Conservation (phyloP, 371 early-diverging fungal genomes). For the Mortierella polycephala region DNA sequence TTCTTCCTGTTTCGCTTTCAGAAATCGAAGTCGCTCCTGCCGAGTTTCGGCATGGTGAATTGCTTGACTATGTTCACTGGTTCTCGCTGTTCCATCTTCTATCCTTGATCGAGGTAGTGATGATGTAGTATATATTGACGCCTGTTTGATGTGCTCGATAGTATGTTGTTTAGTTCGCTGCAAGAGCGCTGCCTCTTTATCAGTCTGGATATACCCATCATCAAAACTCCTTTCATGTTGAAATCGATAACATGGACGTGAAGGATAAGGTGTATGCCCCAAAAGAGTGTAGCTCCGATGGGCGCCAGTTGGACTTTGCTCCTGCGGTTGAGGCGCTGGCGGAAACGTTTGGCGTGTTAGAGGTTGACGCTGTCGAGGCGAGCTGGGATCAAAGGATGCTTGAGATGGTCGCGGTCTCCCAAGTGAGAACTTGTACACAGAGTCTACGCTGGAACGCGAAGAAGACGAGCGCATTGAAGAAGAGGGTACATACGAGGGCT, state of each 20-base stretch:
- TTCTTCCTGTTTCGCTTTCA: conserved; percentile 27
- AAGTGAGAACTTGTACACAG: conserved; percentile 9
- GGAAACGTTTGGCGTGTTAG: neutral
- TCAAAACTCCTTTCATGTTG: neutral
- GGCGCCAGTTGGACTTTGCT: neutral
- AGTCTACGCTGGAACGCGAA: neutral
- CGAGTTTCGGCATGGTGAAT: neutral
- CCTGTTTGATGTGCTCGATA: neutral
- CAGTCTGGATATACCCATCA: neutral
- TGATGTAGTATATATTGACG: neutral
- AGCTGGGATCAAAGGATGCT: neutral
- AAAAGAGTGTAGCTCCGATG: neutral
- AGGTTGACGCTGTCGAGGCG: neutral
- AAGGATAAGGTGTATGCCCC: neutral
- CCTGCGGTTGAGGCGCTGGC: conserved; percentile 5
- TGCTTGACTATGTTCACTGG: neutral
- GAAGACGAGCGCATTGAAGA: no score
- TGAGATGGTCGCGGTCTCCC: conserved; percentile 15
- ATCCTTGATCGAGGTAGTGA: neutral
- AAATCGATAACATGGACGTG: neutral
- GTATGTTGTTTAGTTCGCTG: conserved; percentile 16
- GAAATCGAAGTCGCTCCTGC: conserved; percentile 11
- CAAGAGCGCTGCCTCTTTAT: conserved; percentile 10
- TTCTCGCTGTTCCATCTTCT: neutral
- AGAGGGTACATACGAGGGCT: no score